Evolutionary conservation across 2,329 filamentous ascomycete genomes (phyloP).

Genomic region (Exophiala spinifera): DNA sequence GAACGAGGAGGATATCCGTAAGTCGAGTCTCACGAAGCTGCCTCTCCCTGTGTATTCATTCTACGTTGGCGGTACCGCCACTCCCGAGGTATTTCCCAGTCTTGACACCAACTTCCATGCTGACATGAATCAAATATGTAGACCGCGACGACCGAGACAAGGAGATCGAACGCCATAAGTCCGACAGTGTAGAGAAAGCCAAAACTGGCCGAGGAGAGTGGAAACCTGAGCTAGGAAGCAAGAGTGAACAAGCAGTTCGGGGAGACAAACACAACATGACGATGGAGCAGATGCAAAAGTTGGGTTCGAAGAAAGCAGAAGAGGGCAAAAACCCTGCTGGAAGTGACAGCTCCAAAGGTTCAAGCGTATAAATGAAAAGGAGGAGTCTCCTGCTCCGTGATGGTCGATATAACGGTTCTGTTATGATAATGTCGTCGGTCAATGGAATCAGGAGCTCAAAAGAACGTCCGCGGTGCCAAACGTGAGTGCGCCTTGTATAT

Average conservation of each 20-base stretch:
- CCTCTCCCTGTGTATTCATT: not conserved
- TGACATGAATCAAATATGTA: slow-evolving; percentile 2
- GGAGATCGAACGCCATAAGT: slow-evolving; percentile 27
- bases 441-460: not conserved
- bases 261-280: slow-evolving; percentile 25
- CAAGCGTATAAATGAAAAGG: not conserved
- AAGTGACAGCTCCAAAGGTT: slow-evolving; percentile 10
- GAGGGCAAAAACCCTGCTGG: slow-evolving; percentile 16
- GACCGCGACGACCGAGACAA: slow-evolving; percentile 22
- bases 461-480: not conserved
- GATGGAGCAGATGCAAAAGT: slow-evolving; percentile 29
- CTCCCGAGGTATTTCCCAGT: no score
- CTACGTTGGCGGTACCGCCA: not conserved
- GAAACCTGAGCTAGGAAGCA: slow-evolving; percentile 27
- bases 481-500: not conserved
- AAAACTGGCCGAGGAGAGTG: slow-evolving; percentile 29
- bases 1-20: slow-evolving; percentile 22
- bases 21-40: not conserved
- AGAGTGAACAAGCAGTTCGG: slow-evolving; percentile 22
- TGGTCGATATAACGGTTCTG: not conserved
- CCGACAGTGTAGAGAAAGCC: slow-evolving; percentile 23
- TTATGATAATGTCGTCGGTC: not conserved
- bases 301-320: slow-evolving; percentile 19
- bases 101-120: not conserved
- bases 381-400: not conserved